Base-by-base conservation (phyloP, 768 basidiomycete species). In the Tremella fuciformis region DNA sequence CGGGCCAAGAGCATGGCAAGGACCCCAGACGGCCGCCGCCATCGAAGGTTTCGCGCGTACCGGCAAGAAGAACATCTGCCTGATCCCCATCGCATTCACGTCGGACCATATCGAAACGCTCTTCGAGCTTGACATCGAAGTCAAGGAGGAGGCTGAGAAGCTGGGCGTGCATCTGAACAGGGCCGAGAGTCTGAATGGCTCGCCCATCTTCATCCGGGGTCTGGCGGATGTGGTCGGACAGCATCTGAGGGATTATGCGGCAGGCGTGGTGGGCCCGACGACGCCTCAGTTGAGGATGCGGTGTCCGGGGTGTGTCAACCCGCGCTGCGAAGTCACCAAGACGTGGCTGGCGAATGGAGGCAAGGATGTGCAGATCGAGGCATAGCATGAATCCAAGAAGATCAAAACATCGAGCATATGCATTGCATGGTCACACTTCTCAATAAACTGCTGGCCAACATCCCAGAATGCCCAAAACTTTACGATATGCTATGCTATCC, bases 21-120 rank as follows among this genome's bases (percentile, higher is more conserved):
- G 96, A 3, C 91, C 91, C 80, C 92, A 97, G 77, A 99, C 96
- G 1, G 81, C 84, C 16, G 91, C 90, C 53, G 89, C 92, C 46
- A 79, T 99, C 73, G 91, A 96, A 64, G 81, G 81, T 0, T 69
- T 79, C 21, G 77, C 76, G 25, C 77, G 78, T 70, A 71, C 71
- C 24, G 80, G 80, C 24, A 64, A 79, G 57, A 80, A 80, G 62
- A 75, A 81, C 59, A 66, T 80, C 37, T 71, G 97, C 56, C 80
- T 98, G 39, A 85, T 99, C 7, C 96, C 96, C 0, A 92, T 99
- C 62, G 96, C 96, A 22, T 99, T 99, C 80, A 99, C 96, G 13
- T 92, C 88, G 75, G 96, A 99, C 78, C 96, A 99, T 76, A 98
- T 99, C 70, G 96, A 99, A 81, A 99, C 96, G 21, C 81, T 99